These are phyloP conservation scores for Heterococcus sp. DNA, from an alignment of 108 stramenopile genomes.

Conservation along the genomic window DNA sequence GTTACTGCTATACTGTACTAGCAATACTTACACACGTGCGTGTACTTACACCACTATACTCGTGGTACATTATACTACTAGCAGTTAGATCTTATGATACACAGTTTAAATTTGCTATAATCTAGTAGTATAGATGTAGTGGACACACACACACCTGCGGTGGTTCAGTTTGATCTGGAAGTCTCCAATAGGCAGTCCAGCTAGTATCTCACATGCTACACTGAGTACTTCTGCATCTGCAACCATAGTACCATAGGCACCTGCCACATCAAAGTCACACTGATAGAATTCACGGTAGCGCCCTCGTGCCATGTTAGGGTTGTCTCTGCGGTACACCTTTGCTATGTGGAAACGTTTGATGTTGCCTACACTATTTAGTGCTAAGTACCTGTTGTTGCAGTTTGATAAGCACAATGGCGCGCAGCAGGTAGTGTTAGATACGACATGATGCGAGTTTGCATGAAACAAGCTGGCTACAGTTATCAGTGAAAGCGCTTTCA, in stretches of 20 bases:
- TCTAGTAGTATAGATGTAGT: neutral
- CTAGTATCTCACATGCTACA: slow-evolving; percentile 78
- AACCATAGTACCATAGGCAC: slow-evolving; percentile 65
- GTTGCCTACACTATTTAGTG: slow-evolving; percentile 76
- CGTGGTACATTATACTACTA: too few relatives aligned
- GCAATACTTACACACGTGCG: too few relatives aligned
- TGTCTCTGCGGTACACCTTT: slow-evolving; percentile 82
- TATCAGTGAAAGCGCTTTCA: too few relatives aligned
- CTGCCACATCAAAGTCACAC: slow-evolving; percentile 84
- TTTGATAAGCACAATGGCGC: too few relatives aligned
- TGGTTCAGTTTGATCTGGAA: slow-evolving; percentile 86
- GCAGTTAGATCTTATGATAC: too few relatives aligned
- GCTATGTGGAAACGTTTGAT: slow-evolving; percentile 79
- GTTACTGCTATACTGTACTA: too few relatives aligned
- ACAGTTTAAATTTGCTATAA: neutral
- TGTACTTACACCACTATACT: too few relatives aligned
- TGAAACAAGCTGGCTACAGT: too few relatives aligned
- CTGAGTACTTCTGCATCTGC: slow-evolving; percentile 79
- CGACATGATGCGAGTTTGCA: too few relatives aligned
- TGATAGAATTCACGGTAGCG: slow-evolving; percentile 90
- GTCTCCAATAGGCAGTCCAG: slow-evolving; percentile 74
- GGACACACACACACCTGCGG: slow-evolving; percentile 42
- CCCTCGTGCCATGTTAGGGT: slow-evolving; percentile 70
- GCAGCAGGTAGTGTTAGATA: too few relatives aligned
- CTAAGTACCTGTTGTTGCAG: slow-evolving; percentile 76